Evolutionary conservation across 331 rosid genomes (phyloP).

Genomic region (Pyrus hybrid): DNA sequence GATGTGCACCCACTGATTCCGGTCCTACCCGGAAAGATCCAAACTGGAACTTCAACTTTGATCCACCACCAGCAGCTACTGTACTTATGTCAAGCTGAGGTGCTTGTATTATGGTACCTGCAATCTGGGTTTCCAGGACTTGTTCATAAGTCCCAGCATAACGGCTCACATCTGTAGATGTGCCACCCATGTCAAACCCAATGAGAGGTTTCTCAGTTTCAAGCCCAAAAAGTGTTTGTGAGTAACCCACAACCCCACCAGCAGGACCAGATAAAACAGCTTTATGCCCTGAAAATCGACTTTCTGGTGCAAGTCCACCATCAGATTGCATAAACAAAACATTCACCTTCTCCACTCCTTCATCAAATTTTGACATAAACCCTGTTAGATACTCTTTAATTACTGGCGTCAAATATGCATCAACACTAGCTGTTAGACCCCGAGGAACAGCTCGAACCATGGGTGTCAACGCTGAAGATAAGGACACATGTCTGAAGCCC

Average conservation of each 20-base stretch:
- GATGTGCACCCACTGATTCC: conserved; percentile 98
- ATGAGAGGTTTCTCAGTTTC: conserved; percentile 76
- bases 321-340: conserved; percentile 92
- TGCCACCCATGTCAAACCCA: conserved; percentile 97
- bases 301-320: conserved; percentile 93
- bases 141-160: conserved; percentile 87
- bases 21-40: conserved; percentile 90
- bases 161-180: conserved; percentile 92
- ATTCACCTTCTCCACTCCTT: conserved; percentile 57
- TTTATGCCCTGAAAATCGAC: conserved; percentile 75
- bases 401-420: conserved; percentile 86
- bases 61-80: conserved; percentile 96
- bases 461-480: conserved; percentile 89
- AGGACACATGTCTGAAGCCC: conserved; percentile 86
- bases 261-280: conserved; percentile 92
- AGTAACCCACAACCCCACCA: conserved; percentile 91
- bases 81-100: conserved; percentile 93
- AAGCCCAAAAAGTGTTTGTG: conserved; percentile 74
- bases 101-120: conserved; percentile 84
- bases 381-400: conserved; percentile 80
- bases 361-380: conserved; percentile 76
- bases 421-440: conserved; percentile 86
- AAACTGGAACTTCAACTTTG: conserved; percentile 78
- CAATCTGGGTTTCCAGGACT: conserved; percentile 83
- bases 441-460: conserved; percentile 97